Base-by-base conservation (phyloP, 2,329 filamentous ascomycete species). In the Exophiala phaeomuriformis region DNA sequence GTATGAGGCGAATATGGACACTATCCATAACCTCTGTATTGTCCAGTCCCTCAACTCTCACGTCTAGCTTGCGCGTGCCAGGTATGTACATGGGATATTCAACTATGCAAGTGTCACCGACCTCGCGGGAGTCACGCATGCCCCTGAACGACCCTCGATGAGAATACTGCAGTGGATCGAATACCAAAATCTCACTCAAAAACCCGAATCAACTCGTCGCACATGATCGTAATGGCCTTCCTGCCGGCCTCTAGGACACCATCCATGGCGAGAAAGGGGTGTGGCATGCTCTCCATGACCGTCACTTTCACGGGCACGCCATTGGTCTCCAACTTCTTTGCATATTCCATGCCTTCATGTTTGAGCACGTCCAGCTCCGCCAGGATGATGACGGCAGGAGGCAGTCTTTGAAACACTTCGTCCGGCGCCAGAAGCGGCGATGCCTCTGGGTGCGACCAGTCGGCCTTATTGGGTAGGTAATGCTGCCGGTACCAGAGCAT, bases 401-500 rank as follows among this genome's bases (percentile, higher is more conserved):
- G 79, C 48, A 80, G 65, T 47, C 68, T 65, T 1, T 69, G 65
- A 73, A 77, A 82, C 47, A 77, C 72, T 1, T 72, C 73, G 1
- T 64, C 30, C 31, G 56, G 40, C 66, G 76, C 79, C 19, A 82
- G 69, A 45, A 82, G 63, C 2, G 77, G 77, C 44, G 76, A 80
- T 0, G 79, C 77, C 63, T 81, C 78, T 0, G 76, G 74, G 33
- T 78, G 68, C 2, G 63, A 60, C 72, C 77, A 75, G 49, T 75
- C 71, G 1, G 61, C 63, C 28, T 69, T 52, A 40, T 76, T 67
- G 0, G 78, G 78, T 1, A 83, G 70, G 65, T 82, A 82, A 63
- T 79, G 76, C 12, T 72, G 63, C n/a, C 79, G 71, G 61, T 80
- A 83, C 79, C 80, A 82, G 46, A 78, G 63, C 79, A 82, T 82